These are phyloP conservation scores for Pythium insidiosum DNA, from an alignment of 352 stramenopile species.

Conservation along the genomic window DNA sequence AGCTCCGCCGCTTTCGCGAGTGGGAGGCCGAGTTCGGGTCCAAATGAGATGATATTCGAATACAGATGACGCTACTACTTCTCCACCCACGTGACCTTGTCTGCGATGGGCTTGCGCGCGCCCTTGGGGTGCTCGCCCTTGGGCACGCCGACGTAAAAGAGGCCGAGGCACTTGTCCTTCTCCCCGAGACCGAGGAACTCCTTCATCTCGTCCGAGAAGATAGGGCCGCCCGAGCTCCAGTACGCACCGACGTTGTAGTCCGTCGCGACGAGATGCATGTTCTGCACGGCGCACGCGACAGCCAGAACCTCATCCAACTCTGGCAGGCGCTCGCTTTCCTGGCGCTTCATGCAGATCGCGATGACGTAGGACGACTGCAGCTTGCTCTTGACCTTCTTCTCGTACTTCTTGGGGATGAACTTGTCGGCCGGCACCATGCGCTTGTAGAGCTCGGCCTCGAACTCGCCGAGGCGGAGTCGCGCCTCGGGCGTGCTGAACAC, in stretches of 20 bases:
- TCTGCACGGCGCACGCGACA: conserved; percentile 73
- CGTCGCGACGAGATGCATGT: conserved; percentile 73
- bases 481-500: conserved; percentile 53
- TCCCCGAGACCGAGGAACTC: conserved; percentile 49
- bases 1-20: conserved; percentile 28
- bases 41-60: conserved; percentile 13
- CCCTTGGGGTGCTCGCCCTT: conserved; percentile 48
- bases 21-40: conserved; percentile 49
- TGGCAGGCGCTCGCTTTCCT: conserved; percentile 70
- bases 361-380: conserved; percentile 64
- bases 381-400: conserved; percentile 75
- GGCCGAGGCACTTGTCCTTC: conserved; percentile 72
- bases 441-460: conserved; percentile 68
- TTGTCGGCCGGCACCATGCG: conserved; percentile 47
- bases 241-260: conserved; percentile 70
- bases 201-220: conserved; percentile 77
- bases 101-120: conserved; percentile 52
- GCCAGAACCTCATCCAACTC: conserved; percentile 78
- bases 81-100: conserved; percentile 53
- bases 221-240: conserved; percentile 73
- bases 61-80: neutral
- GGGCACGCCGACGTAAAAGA: conserved; percentile 78
- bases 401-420: conserved; percentile 73
- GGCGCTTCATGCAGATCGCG: conserved; percentile 84
- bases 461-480: conserved; percentile 43